Conservation (phyloP, 176 grass and related monocot species). For the Panicum miliaceum region DNA sequence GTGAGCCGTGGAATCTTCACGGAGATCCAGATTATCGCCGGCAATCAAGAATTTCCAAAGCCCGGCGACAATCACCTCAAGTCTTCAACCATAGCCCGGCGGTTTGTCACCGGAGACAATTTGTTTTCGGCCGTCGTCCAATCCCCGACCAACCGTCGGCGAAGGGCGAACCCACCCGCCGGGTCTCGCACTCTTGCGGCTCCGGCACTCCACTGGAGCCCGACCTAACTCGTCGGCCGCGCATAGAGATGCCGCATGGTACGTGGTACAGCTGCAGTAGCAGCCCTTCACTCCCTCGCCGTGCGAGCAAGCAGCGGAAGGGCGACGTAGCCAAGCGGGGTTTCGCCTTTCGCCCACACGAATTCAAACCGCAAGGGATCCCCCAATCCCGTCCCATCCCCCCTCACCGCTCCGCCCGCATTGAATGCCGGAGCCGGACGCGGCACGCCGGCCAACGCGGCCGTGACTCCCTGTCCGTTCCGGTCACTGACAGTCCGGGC, state of each 20-base stretch:
- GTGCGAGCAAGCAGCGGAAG: background rate
- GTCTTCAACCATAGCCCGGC: too few relatives aligned
- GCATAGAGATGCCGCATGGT: background rate
- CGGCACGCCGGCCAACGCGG: conserved; percentile 39
- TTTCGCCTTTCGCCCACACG: background rate
- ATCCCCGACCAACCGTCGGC: background rate
- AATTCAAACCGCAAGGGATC: conserved; percentile 3
- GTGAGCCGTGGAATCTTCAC: background rate
- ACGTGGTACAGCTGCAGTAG: background rate
- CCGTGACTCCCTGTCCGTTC: background rate
- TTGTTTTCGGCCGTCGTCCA: background rate
- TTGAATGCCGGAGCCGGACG: conserved; percentile 42
- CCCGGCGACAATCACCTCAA: too few relatives aligned
- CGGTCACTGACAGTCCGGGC: background rate
- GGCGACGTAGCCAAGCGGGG: background rate
- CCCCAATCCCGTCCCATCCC: background rate
- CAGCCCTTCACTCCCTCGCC: background rate
- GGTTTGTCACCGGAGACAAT: background rate
- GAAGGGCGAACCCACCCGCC: background rate
- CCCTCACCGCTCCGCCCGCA: background rate
- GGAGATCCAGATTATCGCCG: background rate
- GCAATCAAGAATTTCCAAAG: background rate
- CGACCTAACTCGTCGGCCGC: background rate
- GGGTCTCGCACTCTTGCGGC: background rate
- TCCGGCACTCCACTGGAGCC: conserved; percentile 12